phyloP scores from a whole-genome alignment of 1,139 yeast genomes.

The Chernovozyma aurita region DNA sequence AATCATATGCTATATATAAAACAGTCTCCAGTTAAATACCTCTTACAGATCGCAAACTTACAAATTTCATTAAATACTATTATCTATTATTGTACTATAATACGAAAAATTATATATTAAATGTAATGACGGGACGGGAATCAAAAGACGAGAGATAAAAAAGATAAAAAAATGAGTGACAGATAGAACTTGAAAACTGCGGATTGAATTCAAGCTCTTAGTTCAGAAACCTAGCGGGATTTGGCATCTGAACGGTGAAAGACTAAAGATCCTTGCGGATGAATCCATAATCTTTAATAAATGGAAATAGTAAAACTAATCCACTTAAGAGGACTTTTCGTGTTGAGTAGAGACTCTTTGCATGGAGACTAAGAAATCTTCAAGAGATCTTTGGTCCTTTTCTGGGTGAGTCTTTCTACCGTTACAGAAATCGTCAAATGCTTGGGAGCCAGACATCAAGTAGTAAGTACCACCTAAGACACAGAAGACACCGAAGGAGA shows the following conservation, averaged over 20 bases:
- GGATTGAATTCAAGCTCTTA: no score
- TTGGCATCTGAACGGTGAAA: constrained; percentile 2
- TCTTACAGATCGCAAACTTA: no score
- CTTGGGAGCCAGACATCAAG: constrained; percentile 82
- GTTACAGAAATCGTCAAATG: constrained; percentile 91
- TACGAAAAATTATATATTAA: constrained; percentile 17
- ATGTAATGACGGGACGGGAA: constrained; percentile 27
- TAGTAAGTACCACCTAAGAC: constrained; percentile 95
- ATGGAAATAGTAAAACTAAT: no score
- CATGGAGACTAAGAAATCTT: constrained; percentile 95
- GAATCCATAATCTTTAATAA: no score
- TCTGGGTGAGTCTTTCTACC: constrained; percentile 72
- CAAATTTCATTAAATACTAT: constrained; percentile 18
- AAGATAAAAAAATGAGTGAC: not conserved
- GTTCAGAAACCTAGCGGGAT: constrained; percentile 2
- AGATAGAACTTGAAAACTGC: no score
- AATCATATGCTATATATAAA: no score
- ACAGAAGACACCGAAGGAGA: constrained; percentile 96
- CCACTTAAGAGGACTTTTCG: constrained; percentile 59
- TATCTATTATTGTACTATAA: constrained; percentile 27
- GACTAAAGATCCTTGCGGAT: constrained; percentile 3
- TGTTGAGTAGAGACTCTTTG: constrained; percentile 98
- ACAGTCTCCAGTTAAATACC: no score
- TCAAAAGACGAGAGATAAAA: constrained; percentile 12
- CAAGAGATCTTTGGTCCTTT: constrained; percentile 74